Conservation (phyloP, 176 grass and related monocot species). For the Hordeum marinum region DNA sequence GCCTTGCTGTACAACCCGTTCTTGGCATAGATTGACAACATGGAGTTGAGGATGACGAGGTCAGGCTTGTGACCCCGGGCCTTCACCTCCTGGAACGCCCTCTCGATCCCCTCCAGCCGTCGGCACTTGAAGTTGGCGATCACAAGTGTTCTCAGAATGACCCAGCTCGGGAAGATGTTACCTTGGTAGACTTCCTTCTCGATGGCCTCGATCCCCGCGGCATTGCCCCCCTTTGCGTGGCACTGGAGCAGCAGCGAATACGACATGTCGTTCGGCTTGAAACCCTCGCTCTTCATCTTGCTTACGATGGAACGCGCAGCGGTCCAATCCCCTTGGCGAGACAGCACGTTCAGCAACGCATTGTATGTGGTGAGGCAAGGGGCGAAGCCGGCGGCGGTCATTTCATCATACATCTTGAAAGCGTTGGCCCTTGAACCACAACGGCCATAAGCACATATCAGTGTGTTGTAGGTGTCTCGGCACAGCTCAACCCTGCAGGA, state of each 20-base stretch:
- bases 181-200: slow-evolving; percentile 67
- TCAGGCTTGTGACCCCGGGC: slow-evolving; percentile 76
- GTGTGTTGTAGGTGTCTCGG: slow-evolving; percentile 69
- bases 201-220: slow-evolving; percentile 45
- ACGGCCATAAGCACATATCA: slow-evolving; percentile 79
- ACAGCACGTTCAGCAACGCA: slow-evolving; percentile 63
- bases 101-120: slow-evolving; percentile 44
- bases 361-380: slow-evolving; percentile 82
- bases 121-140: slow-evolving; percentile 83
- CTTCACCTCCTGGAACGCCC: slow-evolving; percentile 72
- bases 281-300: slow-evolving; percentile 69
- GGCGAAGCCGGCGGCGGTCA: slow-evolving; percentile 52
- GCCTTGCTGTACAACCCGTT: slow-evolving; percentile 64
- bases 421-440: slow-evolving; percentile 58
- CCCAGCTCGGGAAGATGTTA: slow-evolving; percentile 73
- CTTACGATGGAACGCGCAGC: slow-evolving; percentile 47
- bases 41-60: slow-evolving; percentile 80
- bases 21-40: slow-evolving; percentile 80
- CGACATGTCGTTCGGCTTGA: slow-evolving; percentile 73
- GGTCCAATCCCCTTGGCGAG: slow-evolving; percentile 60
- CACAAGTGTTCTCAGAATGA: slow-evolving; percentile 73
- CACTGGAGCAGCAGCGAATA: slow-evolving; percentile 73
- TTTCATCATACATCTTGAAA: slow-evolving; percentile 82
- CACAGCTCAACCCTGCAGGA: slow-evolving; percentile 57
- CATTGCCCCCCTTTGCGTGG: slow-evolving; percentile 56